Evolutionary conservation across 345 rosid species (phyloP).

Genomic region (Hirschfeldia incana): DNA sequence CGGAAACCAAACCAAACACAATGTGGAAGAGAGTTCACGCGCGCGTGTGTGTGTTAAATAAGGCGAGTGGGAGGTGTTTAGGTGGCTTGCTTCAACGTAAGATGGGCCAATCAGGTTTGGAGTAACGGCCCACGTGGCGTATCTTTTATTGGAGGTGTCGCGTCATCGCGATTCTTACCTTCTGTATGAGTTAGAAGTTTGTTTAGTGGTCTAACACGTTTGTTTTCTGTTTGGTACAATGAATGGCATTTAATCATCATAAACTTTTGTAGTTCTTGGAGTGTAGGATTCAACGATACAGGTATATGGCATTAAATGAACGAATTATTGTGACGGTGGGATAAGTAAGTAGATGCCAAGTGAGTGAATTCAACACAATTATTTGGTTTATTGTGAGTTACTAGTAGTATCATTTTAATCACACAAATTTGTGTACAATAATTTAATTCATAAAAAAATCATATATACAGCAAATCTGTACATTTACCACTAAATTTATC

Average conservation of each 20-base stretch:
- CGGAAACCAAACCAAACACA: neutral
- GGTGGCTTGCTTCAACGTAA: slow-evolving; percentile 33
- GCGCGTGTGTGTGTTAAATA: neutral
- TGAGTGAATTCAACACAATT: neutral
- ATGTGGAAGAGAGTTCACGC: slow-evolving; percentile 19
- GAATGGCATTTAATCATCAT: neutral
- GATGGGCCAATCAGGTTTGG: slow-evolving; percentile 19
- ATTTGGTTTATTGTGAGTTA: neutral
- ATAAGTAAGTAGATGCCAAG: neutral
- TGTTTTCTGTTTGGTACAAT: neutral
- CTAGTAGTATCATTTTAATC: neutral
- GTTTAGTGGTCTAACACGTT: neutral
- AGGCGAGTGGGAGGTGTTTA: neutral
- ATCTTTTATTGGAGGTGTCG: slow-evolving; percentile 11
- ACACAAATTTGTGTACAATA: no score
- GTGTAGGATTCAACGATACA: neutral
- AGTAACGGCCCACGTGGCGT: slow-evolving; percentile 13
- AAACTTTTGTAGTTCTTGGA: neutral
- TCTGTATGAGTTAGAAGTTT: neutral
- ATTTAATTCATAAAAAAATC: no score
- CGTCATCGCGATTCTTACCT: slow-evolving; percentile 16
- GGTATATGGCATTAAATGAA: neutral
- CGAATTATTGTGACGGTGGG: neutral
- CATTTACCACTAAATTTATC: no score
- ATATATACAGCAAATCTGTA: no score